These are phyloP conservation scores for Tricholoma saponaceum DNA, from an alignment of 768 basidiomycete genomes.

Conservation along the genomic window DNA sequence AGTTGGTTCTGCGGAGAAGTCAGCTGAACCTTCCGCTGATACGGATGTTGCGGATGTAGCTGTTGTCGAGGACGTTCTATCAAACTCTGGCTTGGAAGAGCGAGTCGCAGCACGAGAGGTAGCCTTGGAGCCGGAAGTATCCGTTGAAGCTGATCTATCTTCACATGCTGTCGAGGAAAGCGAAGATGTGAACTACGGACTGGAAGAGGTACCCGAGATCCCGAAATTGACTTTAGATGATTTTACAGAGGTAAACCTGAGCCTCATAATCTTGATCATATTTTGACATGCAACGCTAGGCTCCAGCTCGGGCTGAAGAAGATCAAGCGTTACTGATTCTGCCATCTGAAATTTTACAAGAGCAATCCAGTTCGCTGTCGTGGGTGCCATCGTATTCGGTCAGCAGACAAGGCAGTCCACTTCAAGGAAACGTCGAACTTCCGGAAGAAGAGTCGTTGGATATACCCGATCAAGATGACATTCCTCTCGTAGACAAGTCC, in stretches of 20 bases:
- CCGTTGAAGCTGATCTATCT: background rate
- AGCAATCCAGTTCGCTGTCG: constrained; percentile 26
- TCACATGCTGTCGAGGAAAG: background rate
- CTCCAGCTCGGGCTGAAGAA: background rate
- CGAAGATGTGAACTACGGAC: background rate
- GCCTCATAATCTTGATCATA: background rate
- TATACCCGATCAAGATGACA: background rate
- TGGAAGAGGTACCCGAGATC: background rate
- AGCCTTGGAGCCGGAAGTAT: background rate
- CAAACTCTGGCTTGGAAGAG: background rate
- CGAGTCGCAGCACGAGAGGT: background rate
- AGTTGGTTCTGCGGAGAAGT: background rate
- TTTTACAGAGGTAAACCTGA: constrained; percentile 3
- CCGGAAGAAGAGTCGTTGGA: constrained; percentile 6
- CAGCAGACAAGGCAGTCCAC: constrained; percentile 25
- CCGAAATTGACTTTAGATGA: constrained; percentile 12
- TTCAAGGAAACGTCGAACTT: constrained; percentile 10
- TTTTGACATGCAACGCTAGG: constrained; percentile 4
- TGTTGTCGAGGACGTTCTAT: background rate
- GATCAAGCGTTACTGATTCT: background rate
- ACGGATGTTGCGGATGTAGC: background rate
- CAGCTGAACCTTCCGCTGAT: background rate
- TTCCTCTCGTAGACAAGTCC: background rate
- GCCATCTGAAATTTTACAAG: constrained; percentile 2
- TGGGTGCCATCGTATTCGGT: constrained; percentile 34